These are phyloP conservation scores for Neonothopanus nambi DNA, from an alignment of 1,284 basidiomycete genomes.

Conservation along the genomic window DNA sequence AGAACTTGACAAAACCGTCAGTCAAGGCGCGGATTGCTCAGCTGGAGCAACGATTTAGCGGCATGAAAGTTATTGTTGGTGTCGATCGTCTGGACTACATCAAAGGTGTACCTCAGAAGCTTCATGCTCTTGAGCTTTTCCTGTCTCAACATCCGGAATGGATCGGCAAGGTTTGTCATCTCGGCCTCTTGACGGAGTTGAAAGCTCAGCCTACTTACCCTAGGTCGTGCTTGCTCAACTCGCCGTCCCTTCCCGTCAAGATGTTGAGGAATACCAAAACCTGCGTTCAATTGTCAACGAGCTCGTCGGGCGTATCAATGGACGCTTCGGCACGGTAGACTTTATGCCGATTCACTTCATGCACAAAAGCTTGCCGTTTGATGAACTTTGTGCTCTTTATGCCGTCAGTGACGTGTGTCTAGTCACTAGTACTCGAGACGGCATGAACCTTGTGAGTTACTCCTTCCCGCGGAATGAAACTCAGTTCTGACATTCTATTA, in stretches of 20 bases:
- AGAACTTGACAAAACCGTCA: slow-evolving; percentile 78
- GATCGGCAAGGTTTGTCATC: slow-evolving; percentile 83
- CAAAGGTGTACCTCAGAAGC: slow-evolving; percentile 98
- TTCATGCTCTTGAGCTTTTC: slow-evolving; percentile 96
- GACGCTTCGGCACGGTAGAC: slow-evolving; percentile 96
- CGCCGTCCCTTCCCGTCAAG: slow-evolving; percentile 95
- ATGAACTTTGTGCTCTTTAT: slow-evolving; percentile 96
- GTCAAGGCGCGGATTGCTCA: slow-evolving; percentile 81
- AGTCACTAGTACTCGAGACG: slow-evolving; percentile 93
- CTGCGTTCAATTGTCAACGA: slow-evolving; percentile 96
- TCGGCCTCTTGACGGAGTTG: background rate
- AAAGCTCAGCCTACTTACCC: slow-evolving; percentile 11
- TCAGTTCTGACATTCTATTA: slow-evolving; percentile 12
- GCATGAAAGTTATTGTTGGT: slow-evolving; percentile 97
- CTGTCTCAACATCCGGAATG: slow-evolving; percentile 97
- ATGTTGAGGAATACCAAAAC: slow-evolving; percentile 99
- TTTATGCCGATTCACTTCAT: slow-evolving; percentile 99
- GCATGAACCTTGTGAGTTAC: slow-evolving; percentile 91
- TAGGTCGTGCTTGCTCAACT: slow-evolving; percentile 95
- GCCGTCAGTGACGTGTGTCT: slow-evolving; percentile 96
- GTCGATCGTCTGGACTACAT: slow-evolving; percentile 99
- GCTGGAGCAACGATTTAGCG: slow-evolving; percentile 88
- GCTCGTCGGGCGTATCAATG: slow-evolving; percentile 96
- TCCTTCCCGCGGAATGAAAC: slow-evolving; percentile 8
- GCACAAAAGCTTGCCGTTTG: slow-evolving; percentile 92